Conservation (phyloP, 2,329 filamentous ascomycete genomes). For the Curvularia hawaiiensis region DNA sequence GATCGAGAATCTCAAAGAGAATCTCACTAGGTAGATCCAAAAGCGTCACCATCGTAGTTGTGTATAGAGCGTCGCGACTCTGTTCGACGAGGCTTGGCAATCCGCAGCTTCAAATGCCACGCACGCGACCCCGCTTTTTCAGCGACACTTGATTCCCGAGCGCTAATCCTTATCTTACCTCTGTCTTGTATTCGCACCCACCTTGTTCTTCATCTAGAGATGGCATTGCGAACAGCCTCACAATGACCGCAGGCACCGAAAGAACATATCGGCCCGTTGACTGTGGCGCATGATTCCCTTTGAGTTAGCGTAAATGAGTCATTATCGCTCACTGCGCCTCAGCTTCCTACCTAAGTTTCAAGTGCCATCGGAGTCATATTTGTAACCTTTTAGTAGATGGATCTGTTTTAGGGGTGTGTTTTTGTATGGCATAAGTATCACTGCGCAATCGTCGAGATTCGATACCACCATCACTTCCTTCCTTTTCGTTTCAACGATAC, state of each 20-base stretch:
- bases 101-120: background rate
- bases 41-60: slow-evolving; percentile 11
- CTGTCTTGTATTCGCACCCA: background rate
- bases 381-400: slow-evolving; percentile 8
- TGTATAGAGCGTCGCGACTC: background rate
- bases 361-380: slow-evolving; percentile 24
- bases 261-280: background rate
- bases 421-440: slow-evolving; percentile 7
- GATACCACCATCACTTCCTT: background rate
- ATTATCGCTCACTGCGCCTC: slow-evolving; percentile 26
- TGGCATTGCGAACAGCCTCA: background rate
- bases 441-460: slow-evolving; percentile 13
- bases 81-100: background rate
- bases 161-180: background rate
- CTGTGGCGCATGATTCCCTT: slow-evolving; percentile 22
- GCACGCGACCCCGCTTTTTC: background rate
- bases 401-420: background rate
- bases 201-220: background rate
- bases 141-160: too few species aligned
- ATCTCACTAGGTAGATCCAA: slow-evolving; percentile 20
- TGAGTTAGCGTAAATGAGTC: slow-evolving; percentile 34
- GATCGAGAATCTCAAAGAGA: slow-evolving; percentile 14
- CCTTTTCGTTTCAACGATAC: slow-evolving; percentile 17
- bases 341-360: slow-evolving; percentile 7
- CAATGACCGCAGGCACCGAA: background rate